A percentile compares a stretch with the other conserved stretches of the same genome.
phyloP scores from a whole-genome alignment of 1,139 yeast species.

The Meyerozyma smithsonii region DNA sequence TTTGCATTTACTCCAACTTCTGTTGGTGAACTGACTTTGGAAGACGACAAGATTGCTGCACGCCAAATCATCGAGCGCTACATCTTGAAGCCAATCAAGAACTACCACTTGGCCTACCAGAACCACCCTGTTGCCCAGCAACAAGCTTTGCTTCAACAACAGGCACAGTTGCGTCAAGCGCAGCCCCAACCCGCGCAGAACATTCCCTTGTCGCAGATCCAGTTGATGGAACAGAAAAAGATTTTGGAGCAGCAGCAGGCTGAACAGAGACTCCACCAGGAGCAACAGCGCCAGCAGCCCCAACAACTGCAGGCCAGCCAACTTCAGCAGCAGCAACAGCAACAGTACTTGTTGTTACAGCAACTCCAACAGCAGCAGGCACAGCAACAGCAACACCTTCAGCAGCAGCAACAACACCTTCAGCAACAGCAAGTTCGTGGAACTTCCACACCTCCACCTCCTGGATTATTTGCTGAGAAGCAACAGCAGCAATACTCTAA shows the following conservation, averaged over 20 bases:
- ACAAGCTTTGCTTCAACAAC: constrained; percentile 25
- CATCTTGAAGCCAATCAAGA: constrained; percentile 40
- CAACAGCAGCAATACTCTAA: constrained; percentile 12
- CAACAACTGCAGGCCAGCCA: constrained; percentile 8
- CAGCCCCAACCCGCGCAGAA: constrained; percentile 10
- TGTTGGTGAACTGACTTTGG: constrained; percentile 19
- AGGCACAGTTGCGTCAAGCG: constrained; percentile 8
- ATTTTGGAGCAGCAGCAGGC: constrained; percentile 17
- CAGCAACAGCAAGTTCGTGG: constrained; percentile 23
- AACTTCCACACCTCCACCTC: constrained; percentile 43
- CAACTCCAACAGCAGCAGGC: constrained; percentile 14
- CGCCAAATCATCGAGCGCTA: constrained; percentile 41
- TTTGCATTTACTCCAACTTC: constrained; percentile 31
- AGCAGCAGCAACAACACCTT: constrained; percentile 11
- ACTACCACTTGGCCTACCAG: constrained; percentile 45
- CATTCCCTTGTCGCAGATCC: constrained; percentile 3
- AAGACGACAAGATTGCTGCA: constrained; percentile 35
- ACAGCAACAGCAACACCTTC: constrained; percentile 10
- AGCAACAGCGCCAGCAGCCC: constrained; percentile 10
- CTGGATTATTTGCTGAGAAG: constrained; percentile 32
- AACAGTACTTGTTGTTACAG: constrained; percentile 14
- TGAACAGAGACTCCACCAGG: constrained; percentile 6
- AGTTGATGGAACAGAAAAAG: constrained; percentile 22
- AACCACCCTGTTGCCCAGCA: constrained; percentile 44
- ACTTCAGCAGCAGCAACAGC: constrained; percentile 15